These are phyloP conservation scores for Brettanomyces anomalus DNA, from an alignment of 805 yeast genomes.

Conservation along the genomic window DNA sequence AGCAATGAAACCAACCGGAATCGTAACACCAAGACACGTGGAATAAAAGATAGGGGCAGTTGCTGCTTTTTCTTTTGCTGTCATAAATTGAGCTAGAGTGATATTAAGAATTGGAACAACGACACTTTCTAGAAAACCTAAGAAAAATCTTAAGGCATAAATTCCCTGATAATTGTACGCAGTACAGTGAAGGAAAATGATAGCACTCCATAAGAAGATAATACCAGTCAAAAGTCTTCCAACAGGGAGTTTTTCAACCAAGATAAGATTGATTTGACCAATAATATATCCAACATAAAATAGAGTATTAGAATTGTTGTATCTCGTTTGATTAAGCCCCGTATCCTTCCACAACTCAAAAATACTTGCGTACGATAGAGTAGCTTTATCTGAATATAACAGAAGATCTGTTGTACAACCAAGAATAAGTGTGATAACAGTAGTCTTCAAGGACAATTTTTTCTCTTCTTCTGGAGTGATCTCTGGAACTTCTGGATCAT, in stretches of 20 bases:
- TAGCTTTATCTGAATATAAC: conserved; percentile 33
- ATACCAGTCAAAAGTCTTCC: conserved; percentile 30
- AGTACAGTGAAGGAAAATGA: conserved; percentile 38
- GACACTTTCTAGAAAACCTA: conserved; percentile 41
- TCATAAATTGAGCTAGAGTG: conserved; percentile 42
- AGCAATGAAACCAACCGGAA: conserved; percentile 34
- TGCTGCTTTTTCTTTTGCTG: conserved; percentile 35
- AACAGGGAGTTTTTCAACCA: conserved; percentile 36
- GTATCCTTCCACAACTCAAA: conserved; percentile 39
- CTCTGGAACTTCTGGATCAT: conserved; percentile 14
- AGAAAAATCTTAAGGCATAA: conserved; percentile 36
- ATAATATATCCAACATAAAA: conserved; percentile 43
- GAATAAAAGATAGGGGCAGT: conserved; percentile 46
- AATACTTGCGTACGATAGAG: conserved; percentile 32
- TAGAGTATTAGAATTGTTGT: conserved; percentile 41
- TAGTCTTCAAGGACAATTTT: conserved; percentile 11
- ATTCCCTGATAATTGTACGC: conserved; percentile 38
- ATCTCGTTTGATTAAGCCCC: conserved; percentile 32
- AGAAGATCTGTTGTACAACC: conserved; percentile 17
- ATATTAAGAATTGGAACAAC: conserved; percentile 36
- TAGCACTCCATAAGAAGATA: conserved; percentile 35
- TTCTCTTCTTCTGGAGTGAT: conserved; percentile 14
- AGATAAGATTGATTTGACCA: conserved; percentile 35
- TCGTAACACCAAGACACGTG: conserved; percentile 36
- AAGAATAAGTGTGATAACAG: conserved; percentile 18